These are phyloP conservation scores for Brassica balearica DNA, from an alignment of 441 rosid genomes.

Conservation along the genomic window DNA sequence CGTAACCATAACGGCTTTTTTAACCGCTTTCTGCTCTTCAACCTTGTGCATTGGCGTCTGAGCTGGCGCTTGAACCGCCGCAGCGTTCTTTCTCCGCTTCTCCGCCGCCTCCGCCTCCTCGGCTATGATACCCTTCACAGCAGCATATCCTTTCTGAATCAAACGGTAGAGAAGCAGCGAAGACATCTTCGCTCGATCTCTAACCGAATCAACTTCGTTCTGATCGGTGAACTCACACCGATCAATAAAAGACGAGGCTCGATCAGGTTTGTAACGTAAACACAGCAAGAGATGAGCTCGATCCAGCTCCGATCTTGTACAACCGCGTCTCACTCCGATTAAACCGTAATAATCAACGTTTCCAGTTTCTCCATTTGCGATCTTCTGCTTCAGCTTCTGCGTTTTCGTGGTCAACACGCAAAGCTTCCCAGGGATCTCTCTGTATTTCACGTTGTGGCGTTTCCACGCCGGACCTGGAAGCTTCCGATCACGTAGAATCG, in stretches of 20 bases:
- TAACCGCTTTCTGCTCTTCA: constrained; percentile 34
- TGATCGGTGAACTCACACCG: constrained; percentile 80
- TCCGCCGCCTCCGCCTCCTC: constrained; percentile 73
- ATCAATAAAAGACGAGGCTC: constrained; percentile 68
- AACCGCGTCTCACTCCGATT: constrained; percentile 80
- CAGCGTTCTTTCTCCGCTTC: constrained; percentile 60
- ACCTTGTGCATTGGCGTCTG: constrained; percentile 22
- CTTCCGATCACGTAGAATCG: constrained; percentile 77
- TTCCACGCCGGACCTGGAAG: constrained; percentile 95
- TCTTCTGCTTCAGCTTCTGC: constrained; percentile 68
- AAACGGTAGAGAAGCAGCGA: constrained; percentile 78
- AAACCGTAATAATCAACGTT: constrained; percentile 80
- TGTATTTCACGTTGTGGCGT: constrained; percentile 68
- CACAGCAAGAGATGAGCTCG: constrained; percentile 77
- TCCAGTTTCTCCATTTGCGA: constrained; percentile 74
- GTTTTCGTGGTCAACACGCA: constrained; percentile 68
- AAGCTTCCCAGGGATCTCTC: constrained; percentile 80
- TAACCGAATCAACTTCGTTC: constrained; percentile 68
- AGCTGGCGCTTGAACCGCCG: constrained; percentile 41
- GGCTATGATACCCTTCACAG: constrained; percentile 58
- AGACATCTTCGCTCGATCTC: constrained; percentile 78
- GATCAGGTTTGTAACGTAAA: constrained; percentile 81
- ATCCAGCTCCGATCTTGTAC: constrained; percentile 82
- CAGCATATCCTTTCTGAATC: constrained; percentile 79
- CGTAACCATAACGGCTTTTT: background rate